Evolutionary conservation across 352 stramenopile species (phyloP), one percentile per base, ranked within the genome.

Genomic region (Phytophthora pistaciae): DNA sequence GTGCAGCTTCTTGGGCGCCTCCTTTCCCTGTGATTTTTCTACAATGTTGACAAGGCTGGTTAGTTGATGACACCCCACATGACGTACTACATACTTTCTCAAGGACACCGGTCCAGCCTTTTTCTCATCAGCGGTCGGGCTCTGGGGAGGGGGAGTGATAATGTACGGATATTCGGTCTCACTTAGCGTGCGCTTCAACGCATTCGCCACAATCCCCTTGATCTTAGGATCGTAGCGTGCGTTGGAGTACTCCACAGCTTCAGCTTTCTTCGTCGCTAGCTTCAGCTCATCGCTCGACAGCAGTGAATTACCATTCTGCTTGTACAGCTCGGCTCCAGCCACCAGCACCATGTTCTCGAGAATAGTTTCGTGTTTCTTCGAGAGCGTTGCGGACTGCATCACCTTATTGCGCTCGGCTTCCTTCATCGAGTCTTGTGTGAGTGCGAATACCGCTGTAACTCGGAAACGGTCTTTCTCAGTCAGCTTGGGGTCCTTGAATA

Each of bases 351-450:
- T 84, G 60, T 96, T 94, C 48, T 82, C 75, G 56, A 93, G 78
- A 23, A 84, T 84, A 0, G 61, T 81, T 55, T 93, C 78, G 58
- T 85, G 84, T 40, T 90, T 90, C 50, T 83, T 81, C 0, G 83
- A 85, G 4, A 99, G 76, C 52, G 92, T 85, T 10, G 96, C 97
- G 18, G 85, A 80, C 56, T 88, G 77, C 53, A 98, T 87, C 1
- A 98, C 69, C 58, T 96, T 95, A 60, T 88, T 85, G 44, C 94
- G 90, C 58, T 98, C 91, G 9, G 78, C 74, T 33, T 96, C 87
- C 46, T 93, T 97, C 68, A 98, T 88, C 13, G 83, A 75, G 49
- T 95, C 86, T 76, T 99, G 97, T 14, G 94, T 98, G 16, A 99
- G 79, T 13, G 96, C 95, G 73, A 98, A 98, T 49, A 99, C 90